phyloP scores from a whole-genome alignment of 2,329 filamentous ascomycete species.

The Rhexocercosporidium sp. region DNA sequence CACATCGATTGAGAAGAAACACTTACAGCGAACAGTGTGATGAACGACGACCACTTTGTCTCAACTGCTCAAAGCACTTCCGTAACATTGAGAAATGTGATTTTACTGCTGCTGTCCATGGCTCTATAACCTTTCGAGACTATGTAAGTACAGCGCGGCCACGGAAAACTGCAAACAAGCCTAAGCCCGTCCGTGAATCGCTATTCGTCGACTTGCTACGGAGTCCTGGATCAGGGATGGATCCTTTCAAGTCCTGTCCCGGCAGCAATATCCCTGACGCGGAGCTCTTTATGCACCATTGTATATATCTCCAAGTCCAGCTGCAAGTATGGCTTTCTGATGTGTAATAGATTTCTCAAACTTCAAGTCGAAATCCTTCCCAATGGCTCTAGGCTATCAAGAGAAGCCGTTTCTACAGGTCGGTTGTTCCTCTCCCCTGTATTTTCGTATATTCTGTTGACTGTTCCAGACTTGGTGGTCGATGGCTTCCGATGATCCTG shows the following conservation, averaged over 20 bases:
- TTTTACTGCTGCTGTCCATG: not conserved
- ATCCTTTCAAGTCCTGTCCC: conserved; percentile 17
- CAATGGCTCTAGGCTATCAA: conserved; percentile 9
- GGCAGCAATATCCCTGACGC: conserved; percentile 11
- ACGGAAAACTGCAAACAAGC: not conserved
- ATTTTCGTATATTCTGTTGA: not conserved
- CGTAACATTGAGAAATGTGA: conserved; percentile 14
- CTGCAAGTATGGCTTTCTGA: not conserved
- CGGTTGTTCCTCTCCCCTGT: not conserved
- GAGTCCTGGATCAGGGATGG: conserved; percentile 7
- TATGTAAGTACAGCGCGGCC: not conserved
- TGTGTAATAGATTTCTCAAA: conserved; percentile 10
- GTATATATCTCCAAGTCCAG: not conserved
- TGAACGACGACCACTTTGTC: conserved; percentile 12
- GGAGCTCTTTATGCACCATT: conserved; percentile 18
- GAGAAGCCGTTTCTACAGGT: conserved; percentile 10
- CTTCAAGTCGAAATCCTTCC: conserved; percentile 11
- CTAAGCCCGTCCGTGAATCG: not conserved
- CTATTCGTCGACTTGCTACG: not conserved
- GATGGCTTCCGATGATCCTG: conserved; percentile 11
- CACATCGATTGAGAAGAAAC: not conserved
- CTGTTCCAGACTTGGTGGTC: conserved; percentile 10
- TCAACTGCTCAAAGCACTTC: conserved; percentile 14
- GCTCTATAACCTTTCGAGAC: not conserved
- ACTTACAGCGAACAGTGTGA: conserved; percentile 12